Conservation (phyloP, 805 yeast species). For the Metschnikowia santaceciliae region DNA sequence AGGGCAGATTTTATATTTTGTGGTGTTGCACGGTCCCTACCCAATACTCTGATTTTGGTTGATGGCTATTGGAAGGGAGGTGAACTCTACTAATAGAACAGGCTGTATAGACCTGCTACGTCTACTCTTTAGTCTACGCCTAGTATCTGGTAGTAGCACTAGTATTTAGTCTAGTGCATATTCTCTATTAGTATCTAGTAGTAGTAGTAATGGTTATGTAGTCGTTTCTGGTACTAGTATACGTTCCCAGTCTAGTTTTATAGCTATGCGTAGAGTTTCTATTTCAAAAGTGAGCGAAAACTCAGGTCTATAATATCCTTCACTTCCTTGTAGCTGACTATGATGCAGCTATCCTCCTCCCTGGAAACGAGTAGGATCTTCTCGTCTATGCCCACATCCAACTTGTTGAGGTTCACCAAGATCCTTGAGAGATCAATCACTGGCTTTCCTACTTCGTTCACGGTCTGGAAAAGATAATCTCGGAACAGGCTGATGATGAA, state of each 20-base stretch:
- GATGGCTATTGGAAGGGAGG: no score
- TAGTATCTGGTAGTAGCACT: no score
- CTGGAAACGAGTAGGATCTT: slow-evolving; percentile 72
- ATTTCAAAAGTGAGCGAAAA: slow-evolving; percentile 40
- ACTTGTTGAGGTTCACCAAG: slow-evolving; percentile 71
- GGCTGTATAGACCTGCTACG: no score
- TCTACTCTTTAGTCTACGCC: no score
- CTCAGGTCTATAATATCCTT: slow-evolving; percentile 65
- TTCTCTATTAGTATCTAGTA: no score
- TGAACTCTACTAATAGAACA: no score
- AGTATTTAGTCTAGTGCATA: no score
- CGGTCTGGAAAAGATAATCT: slow-evolving; percentile 83
- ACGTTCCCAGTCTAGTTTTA: background rate
- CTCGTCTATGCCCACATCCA: slow-evolving; percentile 91
- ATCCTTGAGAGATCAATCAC: slow-evolving; percentile 80
- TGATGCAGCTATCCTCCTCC: slow-evolving; percentile 81
- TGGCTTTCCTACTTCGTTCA: slow-evolving; percentile 72
- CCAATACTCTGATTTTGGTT: no score
- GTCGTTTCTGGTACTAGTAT: no score
- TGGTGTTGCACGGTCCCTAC: no score
- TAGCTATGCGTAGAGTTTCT: slow-evolving; percentile 2
- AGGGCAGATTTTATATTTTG: no score
- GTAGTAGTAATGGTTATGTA: no score
- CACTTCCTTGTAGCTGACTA: slow-evolving; percentile 81
- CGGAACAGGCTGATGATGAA: slow-evolving; percentile 63